A percentile compares a stretch with the other conserved stretches of the same genome.
Evolutionary conservation across 768 basidiomycete species (phyloP).

Genomic region (Pisolithus tinctorius): DNA sequence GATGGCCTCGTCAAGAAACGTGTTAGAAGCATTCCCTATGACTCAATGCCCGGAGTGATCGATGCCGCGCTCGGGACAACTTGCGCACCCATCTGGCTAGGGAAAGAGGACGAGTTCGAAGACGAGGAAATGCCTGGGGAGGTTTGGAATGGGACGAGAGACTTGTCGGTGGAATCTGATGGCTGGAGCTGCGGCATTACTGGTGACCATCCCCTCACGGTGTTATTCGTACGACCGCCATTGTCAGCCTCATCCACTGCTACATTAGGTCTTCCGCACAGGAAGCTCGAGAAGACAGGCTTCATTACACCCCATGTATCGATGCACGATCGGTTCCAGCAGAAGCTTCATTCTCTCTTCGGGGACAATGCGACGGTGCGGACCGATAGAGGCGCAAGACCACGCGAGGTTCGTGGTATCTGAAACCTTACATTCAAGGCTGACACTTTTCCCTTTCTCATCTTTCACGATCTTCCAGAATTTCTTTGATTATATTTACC

Average conservation of each 20-base stretch:
- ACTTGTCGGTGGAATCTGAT: constrained; percentile 1
- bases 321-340: constrained; percentile 14
- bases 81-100: constrained; percentile 16
- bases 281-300: not conserved
- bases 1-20: constrained; percentile 6
- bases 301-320: constrained; percentile 12
- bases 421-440: too few relatives aligned
- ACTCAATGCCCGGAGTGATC: constrained; percentile 9
- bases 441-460: not conserved
- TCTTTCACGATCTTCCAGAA: not conserved
- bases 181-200: not conserved
- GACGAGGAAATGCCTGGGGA: not conserved
- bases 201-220: not conserved
- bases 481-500: not conserved
- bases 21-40: constrained; percentile 16
- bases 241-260: not conserved
- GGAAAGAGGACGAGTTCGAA: constrained; percentile 5
- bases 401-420: constrained; percentile 13
- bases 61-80: constrained; percentile 20
- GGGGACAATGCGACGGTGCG: constrained; percentile 17
- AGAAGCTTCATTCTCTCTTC: constrained; percentile 13
- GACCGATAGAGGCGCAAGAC: constrained; percentile 15
- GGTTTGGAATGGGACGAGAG: not conserved
- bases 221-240: not conserved
- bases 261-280: not conserved